A percentile compares a stretch with the other conserved stretches of the same genome.
Evolutionary conservation across 2,329 filamentous ascomycete species (phyloP).

Genomic region (Arthrobotrys entomopaga): DNA sequence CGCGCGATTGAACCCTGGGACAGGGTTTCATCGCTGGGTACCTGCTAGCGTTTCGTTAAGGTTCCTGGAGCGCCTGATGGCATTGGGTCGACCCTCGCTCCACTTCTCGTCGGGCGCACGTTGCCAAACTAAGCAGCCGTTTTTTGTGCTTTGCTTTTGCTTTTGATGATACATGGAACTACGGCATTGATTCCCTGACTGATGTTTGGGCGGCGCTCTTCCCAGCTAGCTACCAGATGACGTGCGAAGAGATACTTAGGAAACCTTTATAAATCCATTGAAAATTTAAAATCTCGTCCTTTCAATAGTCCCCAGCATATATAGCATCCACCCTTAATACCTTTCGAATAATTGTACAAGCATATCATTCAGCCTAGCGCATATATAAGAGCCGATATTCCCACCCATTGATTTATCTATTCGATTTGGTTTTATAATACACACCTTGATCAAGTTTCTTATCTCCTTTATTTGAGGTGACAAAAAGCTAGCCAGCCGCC

Average conservation of each 20-base stretch:
- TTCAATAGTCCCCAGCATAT: not conserved
- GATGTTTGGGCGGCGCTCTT: too few species aligned
- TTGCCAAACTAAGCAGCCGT: not conserved
- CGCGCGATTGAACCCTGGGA: constrained; percentile 13
- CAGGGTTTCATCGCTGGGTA: constrained; percentile 1
- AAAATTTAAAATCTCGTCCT: not conserved
- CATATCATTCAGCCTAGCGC: not conserved
- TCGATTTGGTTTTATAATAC: not conserved
- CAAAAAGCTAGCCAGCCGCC: not conserved
- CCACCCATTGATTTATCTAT: not conserved
- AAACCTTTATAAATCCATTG: not conserved
- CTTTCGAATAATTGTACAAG: not conserved
- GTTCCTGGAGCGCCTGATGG: constrained; percentile 46
- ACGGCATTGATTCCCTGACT: not conserved
- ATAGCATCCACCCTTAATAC: not conserved
- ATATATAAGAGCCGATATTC: constrained; percentile 4
- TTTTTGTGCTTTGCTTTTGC: not conserved
- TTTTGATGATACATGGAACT: not conserved
- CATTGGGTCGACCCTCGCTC: constrained; percentile 39
- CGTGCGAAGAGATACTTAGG: too few species aligned
- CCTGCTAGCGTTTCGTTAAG: not conserved
- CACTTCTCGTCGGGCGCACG: not conserved
- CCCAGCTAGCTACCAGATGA: too few species aligned
- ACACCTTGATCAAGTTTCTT: not conserved
- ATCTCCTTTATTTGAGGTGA: not conserved